Evolutionary conservation across 306 rosid species (phyloP), one percentile per base, ranked within the genome.

Genomic region (Dalbergia cultrata): DNA sequence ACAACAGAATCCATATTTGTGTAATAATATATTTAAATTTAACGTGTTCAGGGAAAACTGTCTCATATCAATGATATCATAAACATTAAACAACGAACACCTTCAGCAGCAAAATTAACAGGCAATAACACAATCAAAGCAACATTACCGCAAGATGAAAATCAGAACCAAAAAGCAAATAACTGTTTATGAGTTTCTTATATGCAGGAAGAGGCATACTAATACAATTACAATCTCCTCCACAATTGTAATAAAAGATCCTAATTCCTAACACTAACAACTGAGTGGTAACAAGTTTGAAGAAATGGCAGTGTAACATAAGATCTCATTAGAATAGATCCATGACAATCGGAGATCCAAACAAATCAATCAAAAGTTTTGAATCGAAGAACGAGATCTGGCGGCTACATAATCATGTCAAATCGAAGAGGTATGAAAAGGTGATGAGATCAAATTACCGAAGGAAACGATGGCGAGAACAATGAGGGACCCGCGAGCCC

Each of bases 391-490:
- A 31, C 39, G 64, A 75, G 94, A 86, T 90, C 88, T 70, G 14
- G 58, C 66, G 14, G 58, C 66, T 11, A 39, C 86, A 80, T 84
- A 43, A 8, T 7, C 0, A 26, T 13, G 21, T n/a, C n/a, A 47
- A 47, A 47, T 47, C 53, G 4, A 67, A 1, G 66, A 67, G 13
- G 8, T 9, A 17, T 1, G 2, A 3, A 21, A 70, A 17, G 3
- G 6, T 8, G 47, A 19, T 8, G 78, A 88, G 90, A 92, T 92
- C 87, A 78, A 53, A 82, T 13, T 17, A 91, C 97, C 97, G 54
- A 89, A 79, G 13, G 74, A 79, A 31, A 93, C 79, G 81, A 93
- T 91, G 60, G 91, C 91, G 1, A 89, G 83, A 6, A 91, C 89
- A 66, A 87, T 68, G 79, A 93, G 73, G 71, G 97, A 88, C 62